phyloP scores from a whole-genome alignment of 441 rosid species.

The Eruca vesicaria region DNA sequence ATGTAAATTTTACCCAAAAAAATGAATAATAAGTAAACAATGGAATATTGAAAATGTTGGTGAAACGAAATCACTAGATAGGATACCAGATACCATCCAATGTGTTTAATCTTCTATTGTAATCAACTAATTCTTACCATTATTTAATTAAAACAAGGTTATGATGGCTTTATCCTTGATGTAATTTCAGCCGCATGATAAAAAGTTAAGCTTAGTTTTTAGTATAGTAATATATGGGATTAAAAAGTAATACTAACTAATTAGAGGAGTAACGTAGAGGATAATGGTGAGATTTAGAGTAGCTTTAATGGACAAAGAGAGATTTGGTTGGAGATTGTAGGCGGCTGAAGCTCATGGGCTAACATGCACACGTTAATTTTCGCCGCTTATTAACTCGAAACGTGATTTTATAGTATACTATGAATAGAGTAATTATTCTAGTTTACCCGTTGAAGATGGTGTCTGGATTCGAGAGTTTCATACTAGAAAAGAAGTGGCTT shows the following conservation, averaged over 20 bases:
- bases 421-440: background rate
- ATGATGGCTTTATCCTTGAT: conserved; percentile 22
- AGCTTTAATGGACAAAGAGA: conserved; percentile 19
- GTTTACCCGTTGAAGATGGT: background rate
- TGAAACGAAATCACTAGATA: background rate
- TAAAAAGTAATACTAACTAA: conserved; percentile 14
- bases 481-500: background rate
- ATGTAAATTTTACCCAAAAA: background rate
- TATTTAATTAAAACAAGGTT: background rate
- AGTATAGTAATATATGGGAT: background rate
- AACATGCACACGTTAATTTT: conserved; percentile 25
- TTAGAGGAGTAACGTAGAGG: conserved; percentile 22
- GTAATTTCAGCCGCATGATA: conserved; percentile 20
- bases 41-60: background rate
- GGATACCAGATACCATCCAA: conserved; percentile 4
- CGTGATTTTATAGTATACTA: background rate
- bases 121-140: background rate
- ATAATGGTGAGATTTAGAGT: conserved; percentile 16
- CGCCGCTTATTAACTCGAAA: conserved; percentile 24
- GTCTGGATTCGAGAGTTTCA: background rate
- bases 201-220: background rate
- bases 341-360: conserved; percentile 31
- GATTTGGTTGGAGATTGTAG: conserved; percentile 30
- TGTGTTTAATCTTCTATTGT: background rate
- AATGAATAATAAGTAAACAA: background rate